Percentiles rank a stretch among this genome's conserved stretches.
phyloP scores from a whole-genome alignment of 495 filamentous ascomycete species.

The Neurospora tetraspora region DNA sequence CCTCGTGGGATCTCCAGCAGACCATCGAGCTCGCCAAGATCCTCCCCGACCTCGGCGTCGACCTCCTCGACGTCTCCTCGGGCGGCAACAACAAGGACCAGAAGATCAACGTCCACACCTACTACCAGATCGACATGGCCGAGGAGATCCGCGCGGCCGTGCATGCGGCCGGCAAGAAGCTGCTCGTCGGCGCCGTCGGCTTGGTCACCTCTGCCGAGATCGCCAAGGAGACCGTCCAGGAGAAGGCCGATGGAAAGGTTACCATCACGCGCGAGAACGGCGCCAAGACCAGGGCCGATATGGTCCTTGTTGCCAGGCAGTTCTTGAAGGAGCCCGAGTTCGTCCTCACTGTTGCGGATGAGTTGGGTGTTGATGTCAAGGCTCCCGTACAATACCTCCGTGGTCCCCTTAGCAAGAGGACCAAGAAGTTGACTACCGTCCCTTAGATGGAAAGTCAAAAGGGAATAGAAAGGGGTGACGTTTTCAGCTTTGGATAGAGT shows the following conservation, averaged over 20 bases:
- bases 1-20: constrained; percentile 56
- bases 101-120: constrained; percentile 42
- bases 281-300: constrained; percentile 44
- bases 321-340: constrained; percentile 60
- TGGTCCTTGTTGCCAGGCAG: constrained; percentile 54
- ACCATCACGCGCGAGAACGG: constrained; percentile 36
- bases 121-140: constrained; percentile 58
- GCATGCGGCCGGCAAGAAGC: constrained; percentile 39
- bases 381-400: constrained; percentile 44
- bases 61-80: constrained; percentile 66
- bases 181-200: constrained; percentile 66
- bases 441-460: not conserved
- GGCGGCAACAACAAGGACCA: constrained; percentile 55
- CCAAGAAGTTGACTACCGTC: constrained; percentile 4
- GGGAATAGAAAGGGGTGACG: not conserved
- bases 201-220: constrained; percentile 53
- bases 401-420: constrained; percentile 15
- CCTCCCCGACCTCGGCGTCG: constrained; percentile 55
- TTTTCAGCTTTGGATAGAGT: not conserved
- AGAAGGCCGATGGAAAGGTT: constrained; percentile 11
- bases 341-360: constrained; percentile 48
- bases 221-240: constrained; percentile 33
- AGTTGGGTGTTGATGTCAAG: constrained; percentile 47
- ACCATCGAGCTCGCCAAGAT: constrained; percentile 53
- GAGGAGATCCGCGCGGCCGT: constrained; percentile 47